Evolutionary conservation across 1,139 yeast genomes (phyloP), one percentile per base, ranked within the genome.

Genomic region (Magnusiomyces clavatus): DNA sequence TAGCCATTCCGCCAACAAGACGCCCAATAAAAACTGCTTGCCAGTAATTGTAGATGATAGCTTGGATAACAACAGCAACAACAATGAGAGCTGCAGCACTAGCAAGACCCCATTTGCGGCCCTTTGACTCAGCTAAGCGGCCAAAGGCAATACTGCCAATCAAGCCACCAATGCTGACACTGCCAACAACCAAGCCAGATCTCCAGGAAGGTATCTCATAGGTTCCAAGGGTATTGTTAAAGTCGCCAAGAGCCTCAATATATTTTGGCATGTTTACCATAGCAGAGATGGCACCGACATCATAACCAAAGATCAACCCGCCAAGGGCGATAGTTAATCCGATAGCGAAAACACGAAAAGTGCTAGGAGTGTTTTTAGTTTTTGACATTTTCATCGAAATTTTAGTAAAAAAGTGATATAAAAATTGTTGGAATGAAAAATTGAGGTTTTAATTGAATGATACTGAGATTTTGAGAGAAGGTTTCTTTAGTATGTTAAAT

Each of bases 191-290:
- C 56, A 78, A 69, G 42, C 82, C 79, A 34, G 69, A 66, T 58
- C 78, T 75, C 48, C 69, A 64, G 14, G 77, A 69, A 39, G 73
- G 66, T 52, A 75, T 69, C 49, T 58, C 57, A 50, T 56, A 57
- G 13, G 48, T n/a, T 10, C 29, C 38, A 6, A 19, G 6, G 16
- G 34, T 20, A n/a, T 19, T 20, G 29, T 46, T 29, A n/a, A 3
- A 16, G 12, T 38, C 38, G 2, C 48, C 48, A 20, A 54, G 52
- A 6, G 51, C 59, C 20, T 59, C 55, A 14, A 39, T 43, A 36
- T 52, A 88, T 60, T 80, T 81, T 3, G 77, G 69, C 86, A 83
- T 83, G 61, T 81, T 82, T 64, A 84, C 77, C 61, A 85, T 82
- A 62, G 95, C 95, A 29, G 78, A 72, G 57, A 79, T 78, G 54